phyloP scores from a whole-genome alignment of 2,329 filamentous ascomycete species.

The Ophiostoma piceae region DNA sequence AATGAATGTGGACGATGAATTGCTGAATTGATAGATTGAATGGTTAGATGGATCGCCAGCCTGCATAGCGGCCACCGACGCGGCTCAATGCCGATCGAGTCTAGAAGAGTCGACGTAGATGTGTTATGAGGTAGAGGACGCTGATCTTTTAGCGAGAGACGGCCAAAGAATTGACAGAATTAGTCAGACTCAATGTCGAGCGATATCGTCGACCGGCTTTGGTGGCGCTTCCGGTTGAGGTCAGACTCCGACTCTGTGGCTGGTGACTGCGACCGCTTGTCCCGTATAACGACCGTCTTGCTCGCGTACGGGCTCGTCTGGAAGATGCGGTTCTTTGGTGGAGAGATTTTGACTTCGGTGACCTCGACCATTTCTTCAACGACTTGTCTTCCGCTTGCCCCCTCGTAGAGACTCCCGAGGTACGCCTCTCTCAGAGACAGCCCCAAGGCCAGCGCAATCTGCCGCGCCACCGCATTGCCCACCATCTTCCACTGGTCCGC shows the following conservation, averaged over 20 bases:
- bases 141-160: too few species aligned
- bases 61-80: not conserved
- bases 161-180: not conserved
- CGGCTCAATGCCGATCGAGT: not conserved
- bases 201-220: not conserved
- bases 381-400: not conserved
- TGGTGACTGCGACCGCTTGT: not conserved
- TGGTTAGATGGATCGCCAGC: too few species aligned
- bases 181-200: not conserved
- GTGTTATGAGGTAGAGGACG: too few species aligned
- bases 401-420: slow-evolving; percentile 37
- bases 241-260: not conserved
- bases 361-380: too few species aligned
- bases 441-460: slow-evolving; percentile 62
- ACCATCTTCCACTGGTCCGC: slow-evolving; percentile 59
- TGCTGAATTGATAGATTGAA: not conserved
- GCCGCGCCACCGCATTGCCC: slow-evolving; percentile 71
- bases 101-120: not conserved
- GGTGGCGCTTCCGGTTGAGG: not conserved
- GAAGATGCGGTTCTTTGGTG: not conserved
- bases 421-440: slow-evolving; percentile 57
- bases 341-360: not conserved
- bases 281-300: not conserved
- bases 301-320: not conserved
- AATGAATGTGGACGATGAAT: not conserved